Conservation (phyloP, 2,329 filamentous ascomycete genomes). For the Zelopaecilomyces penicillatus region DNA sequence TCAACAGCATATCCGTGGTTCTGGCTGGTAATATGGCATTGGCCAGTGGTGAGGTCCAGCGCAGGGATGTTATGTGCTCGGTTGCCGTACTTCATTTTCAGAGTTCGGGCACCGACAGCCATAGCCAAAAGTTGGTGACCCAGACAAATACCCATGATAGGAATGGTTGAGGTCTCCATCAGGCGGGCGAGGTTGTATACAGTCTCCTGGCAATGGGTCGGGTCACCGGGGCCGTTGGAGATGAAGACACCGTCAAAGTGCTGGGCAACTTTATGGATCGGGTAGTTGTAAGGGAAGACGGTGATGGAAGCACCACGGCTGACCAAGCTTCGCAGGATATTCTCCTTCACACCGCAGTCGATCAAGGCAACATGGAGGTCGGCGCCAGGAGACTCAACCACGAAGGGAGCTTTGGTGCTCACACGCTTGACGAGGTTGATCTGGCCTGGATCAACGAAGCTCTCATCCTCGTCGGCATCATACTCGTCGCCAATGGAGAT, state of each 20-base stretch:
- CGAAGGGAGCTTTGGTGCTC: constrained; percentile 96
- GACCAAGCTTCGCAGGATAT: constrained; percentile 92
- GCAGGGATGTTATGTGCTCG: constrained; percentile 97
- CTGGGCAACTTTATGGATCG: constrained; percentile 94
- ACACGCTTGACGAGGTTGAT: constrained; percentile 96
- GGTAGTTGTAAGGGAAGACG: constrained; percentile 93
- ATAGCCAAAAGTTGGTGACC: constrained; percentile 93
- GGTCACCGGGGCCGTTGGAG: constrained; percentile 96
- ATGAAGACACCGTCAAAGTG: constrained; percentile 99
- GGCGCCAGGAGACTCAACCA: constrained; percentile 76
- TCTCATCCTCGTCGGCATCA: constrained; percentile 95
- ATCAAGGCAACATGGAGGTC: constrained; percentile 87
- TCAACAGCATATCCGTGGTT: constrained; percentile 98
- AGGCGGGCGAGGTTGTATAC: constrained; percentile 86
- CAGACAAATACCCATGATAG: constrained; percentile 96
- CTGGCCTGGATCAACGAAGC: constrained; percentile 87
- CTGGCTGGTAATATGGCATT: constrained; percentile 97
- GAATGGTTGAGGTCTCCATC: constrained; percentile 84
- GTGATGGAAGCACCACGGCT: constrained; percentile 86
- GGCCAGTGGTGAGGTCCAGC: constrained; percentile 85
- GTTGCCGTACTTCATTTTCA: constrained; percentile 99
- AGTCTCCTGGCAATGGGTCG: constrained; percentile 90
- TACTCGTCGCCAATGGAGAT: constrained; percentile 97
- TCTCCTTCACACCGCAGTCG: constrained; percentile 99
- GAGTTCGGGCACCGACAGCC: constrained; percentile 77